These are phyloP conservation scores for Westerdykella sp. DNA, from an alignment of 2,329 filamentous ascomycete species.

Conservation along the genomic window DNA sequence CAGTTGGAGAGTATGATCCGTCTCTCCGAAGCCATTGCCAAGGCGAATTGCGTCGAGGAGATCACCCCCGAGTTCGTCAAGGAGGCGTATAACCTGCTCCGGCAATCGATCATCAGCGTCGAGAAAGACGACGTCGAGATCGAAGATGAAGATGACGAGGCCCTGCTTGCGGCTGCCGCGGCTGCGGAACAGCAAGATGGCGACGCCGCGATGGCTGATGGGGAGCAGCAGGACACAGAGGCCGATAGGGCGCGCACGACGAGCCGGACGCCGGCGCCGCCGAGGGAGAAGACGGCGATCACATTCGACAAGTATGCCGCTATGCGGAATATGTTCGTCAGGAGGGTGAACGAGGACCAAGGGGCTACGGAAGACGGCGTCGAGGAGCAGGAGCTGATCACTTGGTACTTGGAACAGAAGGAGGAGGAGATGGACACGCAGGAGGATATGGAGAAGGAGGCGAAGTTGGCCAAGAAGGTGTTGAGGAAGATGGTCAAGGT, in stretches of 20 bases:
- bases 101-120: slow-evolving; percentile 94
- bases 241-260: slow-evolving; percentile 27
- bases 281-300: slow-evolving; percentile 69
- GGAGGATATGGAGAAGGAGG: slow-evolving; percentile 74
- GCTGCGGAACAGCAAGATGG: slow-evolving; percentile 46
- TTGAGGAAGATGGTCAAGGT: slow-evolving; percentile 96
- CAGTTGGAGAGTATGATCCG: slow-evolving; percentile 96
- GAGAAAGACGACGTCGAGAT: slow-evolving; percentile 97
- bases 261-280: slow-evolving; percentile 39
- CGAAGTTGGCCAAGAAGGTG: slow-evolving; percentile 70
- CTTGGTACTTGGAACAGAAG: slow-evolving; percentile 90
- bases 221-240: slow-evolving; percentile 35
- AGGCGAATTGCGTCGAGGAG: slow-evolving; percentile 92
- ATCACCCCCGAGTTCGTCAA: slow-evolving; percentile 78
- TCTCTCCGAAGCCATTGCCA: slow-evolving; percentile 93
- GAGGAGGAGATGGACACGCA: slow-evolving; percentile 75
- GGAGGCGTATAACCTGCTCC: slow-evolving; percentile 84
- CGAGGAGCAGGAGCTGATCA: slow-evolving; percentile 69
- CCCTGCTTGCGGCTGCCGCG: slow-evolving; percentile 47
- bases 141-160: slow-evolving; percentile 69
- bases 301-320: slow-evolving; percentile 92
- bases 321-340: slow-evolving; percentile 81
- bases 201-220: slow-evolving; percentile 25
- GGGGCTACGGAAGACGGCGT: slow-evolving; percentile 70
- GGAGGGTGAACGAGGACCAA: slow-evolving; percentile 79